These are phyloP conservation scores for Kluyveromyces wickerhamii DNA, from an alignment of 805 yeast species.

Conservation along the genomic window DNA sequence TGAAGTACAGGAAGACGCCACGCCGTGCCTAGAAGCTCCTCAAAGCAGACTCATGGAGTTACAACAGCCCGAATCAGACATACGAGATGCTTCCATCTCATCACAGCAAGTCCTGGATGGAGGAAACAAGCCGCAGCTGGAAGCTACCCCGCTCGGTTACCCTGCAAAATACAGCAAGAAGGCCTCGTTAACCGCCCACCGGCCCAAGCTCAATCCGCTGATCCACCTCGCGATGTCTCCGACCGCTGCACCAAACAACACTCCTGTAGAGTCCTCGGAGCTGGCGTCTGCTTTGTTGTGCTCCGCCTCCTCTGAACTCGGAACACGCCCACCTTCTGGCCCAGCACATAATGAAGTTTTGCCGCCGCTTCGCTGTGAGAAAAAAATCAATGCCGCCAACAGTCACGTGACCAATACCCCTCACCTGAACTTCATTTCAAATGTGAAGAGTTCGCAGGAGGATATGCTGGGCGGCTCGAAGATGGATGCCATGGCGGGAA, in stretches of 20 bases:
- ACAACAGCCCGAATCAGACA: no score
- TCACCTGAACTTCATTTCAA: no score
- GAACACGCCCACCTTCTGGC: neutral
- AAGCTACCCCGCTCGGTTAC: slow-evolving; percentile 1
- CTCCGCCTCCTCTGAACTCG: no score
- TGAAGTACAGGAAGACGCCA: no score
- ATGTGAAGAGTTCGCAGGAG: neutral
- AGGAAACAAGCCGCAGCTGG: no score
- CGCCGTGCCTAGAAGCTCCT: no score
- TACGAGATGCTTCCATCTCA: no score
- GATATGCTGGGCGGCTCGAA: neutral
- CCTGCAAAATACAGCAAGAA: neutral
- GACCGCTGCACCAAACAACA: slow-evolving; percentile 6
- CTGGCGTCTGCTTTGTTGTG: no score
- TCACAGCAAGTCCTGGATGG: no score
- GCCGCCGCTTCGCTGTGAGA: slow-evolving; percentile 4
- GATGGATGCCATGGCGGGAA: neutral
- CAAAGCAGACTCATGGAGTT: no score
- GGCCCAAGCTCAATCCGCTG: slow-evolving; percentile 2
- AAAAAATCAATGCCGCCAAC: slow-evolving; percentile 1
- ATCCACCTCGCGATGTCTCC: slow-evolving; percentile 6
- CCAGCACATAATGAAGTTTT: slow-evolving; percentile 1
- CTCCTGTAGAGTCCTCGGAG: slow-evolving; percentile 3
- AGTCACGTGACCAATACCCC: neutral
- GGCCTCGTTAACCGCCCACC: slow-evolving; percentile 1